Percentiles rank a stretch among this genome's conserved stretches.
These are phyloP conservation scores for Ramaria rubella DNA, from an alignment of 768 basidiomycete species.

Conservation along the genomic window DNA sequence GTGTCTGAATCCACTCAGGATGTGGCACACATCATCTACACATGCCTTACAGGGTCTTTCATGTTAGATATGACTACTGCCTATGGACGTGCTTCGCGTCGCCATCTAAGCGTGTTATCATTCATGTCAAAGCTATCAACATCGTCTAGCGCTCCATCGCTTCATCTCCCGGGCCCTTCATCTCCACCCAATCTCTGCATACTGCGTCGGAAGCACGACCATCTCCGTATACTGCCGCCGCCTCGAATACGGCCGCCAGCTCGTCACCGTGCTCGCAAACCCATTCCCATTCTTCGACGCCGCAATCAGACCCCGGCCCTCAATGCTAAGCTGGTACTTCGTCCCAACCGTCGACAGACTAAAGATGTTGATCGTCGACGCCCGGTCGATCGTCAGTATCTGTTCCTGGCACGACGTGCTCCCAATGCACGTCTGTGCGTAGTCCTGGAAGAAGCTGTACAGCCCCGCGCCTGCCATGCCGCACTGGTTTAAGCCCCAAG, in stretches of 20 bases:
- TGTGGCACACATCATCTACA: too few relatives aligned
- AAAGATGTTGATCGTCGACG: conserved; percentile 45
- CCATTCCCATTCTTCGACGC: conserved; percentile 49
- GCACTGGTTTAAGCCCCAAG: background rate
- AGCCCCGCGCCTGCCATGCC: conserved; percentile 49
- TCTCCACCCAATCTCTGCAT: background rate
- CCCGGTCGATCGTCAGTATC: conserved; percentile 44
- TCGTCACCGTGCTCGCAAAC: conserved; percentile 46
- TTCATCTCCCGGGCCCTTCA: too few relatives aligned
- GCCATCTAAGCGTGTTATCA: too few relatives aligned
- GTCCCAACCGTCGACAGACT: conserved; percentile 55
- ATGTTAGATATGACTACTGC: too few relatives aligned
- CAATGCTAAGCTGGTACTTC: conserved; percentile 45
- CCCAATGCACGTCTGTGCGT: conserved; percentile 41
- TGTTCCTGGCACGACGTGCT: conserved; percentile 49
- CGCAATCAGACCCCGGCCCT: conserved; percentile 40
- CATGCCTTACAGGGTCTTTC: too few relatives aligned
- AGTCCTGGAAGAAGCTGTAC: conserved; percentile 70
- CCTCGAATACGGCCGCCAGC: conserved; percentile 32
- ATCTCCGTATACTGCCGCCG: conserved; percentile 2
- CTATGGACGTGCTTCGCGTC: too few relatives aligned
- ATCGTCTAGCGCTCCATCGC: too few relatives aligned
- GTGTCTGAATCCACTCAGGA: too few relatives aligned
- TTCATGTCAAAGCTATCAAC: background rate
- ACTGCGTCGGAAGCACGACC: conserved; percentile 4